A percentile compares a stretch with the other conserved stretches of the same genome.
These are phyloP conservation scores for Vachellia collinsii DNA, from an alignment of 306 rosid species.

Conservation along the genomic window DNA sequence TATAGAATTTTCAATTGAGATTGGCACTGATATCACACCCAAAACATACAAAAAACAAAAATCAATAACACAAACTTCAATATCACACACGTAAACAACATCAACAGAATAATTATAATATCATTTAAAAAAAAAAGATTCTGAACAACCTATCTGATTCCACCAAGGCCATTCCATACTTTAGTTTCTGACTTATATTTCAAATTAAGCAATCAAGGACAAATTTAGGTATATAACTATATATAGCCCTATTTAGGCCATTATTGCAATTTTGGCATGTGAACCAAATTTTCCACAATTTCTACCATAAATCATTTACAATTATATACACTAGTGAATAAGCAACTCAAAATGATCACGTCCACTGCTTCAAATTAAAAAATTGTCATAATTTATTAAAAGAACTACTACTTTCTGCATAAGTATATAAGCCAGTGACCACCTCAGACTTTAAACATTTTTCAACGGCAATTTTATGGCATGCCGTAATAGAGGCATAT, in stretches of 20 bases:
- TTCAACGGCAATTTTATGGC: background rate
- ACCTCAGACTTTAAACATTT: conserved; percentile 15
- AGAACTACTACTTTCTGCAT: conserved; percentile 21
- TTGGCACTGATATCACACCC: conserved; percentile 70
- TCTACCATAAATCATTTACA: conserved; percentile 11
- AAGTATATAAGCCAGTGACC: conserved; percentile 6
- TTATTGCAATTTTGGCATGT: background rate
- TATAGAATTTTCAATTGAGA: conserved; percentile 84
- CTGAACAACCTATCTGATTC: background rate
- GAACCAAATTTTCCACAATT: background rate
- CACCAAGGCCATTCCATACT: background rate
- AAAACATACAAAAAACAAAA: conserved; percentile 25
- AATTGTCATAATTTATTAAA: background rate
- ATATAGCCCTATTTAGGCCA: background rate
- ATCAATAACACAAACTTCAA: conserved; percentile 31
- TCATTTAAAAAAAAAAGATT: background rate
- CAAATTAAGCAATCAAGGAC: background rate
- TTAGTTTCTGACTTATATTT: background rate
- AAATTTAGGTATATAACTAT: background rate
- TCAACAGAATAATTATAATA: conserved; percentile 4
- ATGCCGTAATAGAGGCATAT: background rate
- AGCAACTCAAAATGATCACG: background rate
- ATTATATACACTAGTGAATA: conserved; percentile 16
- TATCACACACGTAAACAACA: conserved; percentile 5
- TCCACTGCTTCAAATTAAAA: conserved; percentile 5